Base-by-base conservation (phyloP, 371 early-diverging fungal genomes). In the Zychaea mexicana region DNA sequence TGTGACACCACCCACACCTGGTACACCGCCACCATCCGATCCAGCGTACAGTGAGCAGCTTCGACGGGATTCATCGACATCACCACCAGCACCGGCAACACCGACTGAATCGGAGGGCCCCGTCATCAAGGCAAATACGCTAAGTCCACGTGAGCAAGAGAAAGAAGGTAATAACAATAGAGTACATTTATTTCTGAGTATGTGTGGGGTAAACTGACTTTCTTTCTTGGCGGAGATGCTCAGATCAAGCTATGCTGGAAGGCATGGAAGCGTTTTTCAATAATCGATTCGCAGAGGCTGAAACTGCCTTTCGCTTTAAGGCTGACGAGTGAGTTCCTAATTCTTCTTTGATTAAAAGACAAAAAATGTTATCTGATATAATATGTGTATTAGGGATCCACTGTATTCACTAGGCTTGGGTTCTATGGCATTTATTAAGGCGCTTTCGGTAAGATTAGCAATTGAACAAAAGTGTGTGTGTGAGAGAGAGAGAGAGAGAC, bases 241-340 rank as follows among this genome's bases (percentile, higher is more conserved):
- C n/a, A 83, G 84, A 83, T 63, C 67, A 76, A 32, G 66, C 60
- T 10, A 81, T 84, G 82, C 62, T 78, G 13, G 62, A 72, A 28
- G 84, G 78, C 15, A 78, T 84, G 22, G 56, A 72, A 10, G 73
- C 75, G 52, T 80, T 84, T 39, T 84, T 84, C 54, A 78, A 81
- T 55, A 84, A 84, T 74, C 67, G 75, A 49, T 84, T 84, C 49
- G 56, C 69, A n/a, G 72, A 77, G n/a, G 82, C 84, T 13, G 67
- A 71, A 49, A 61, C 39, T 17, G 39, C 67, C 1, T 73, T 73
- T 60, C 54, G 63, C 39, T 62, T 57, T 21, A 62, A 68, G 13
- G 67, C 72, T 3, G 57, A 61, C 31, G 65, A 62, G 73, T 69
- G 56, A 62, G 65, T 67, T 26, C 17, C 27, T n/a, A 33, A 33